A percentile compares a stretch with the other conserved stretches of the same genome.
Conservation (phyloP, 2,329 filamentous ascomycete species). For the Rutstroemia sp. region DNA sequence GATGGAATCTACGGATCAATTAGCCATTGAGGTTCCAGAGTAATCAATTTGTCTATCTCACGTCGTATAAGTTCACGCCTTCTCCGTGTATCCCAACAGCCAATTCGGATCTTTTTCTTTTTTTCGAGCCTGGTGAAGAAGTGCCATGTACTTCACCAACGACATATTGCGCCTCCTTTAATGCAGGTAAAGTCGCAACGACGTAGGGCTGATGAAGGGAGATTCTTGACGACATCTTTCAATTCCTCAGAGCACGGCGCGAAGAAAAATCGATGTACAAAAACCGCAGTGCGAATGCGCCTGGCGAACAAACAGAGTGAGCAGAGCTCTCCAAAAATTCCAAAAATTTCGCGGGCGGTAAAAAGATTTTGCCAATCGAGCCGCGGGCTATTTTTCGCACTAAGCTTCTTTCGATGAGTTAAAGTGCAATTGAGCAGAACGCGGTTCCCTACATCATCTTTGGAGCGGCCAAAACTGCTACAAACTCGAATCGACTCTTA, state of each 20-base stretch:
- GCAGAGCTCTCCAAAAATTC: background rate
- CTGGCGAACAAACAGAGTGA: background rate
- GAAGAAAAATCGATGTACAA: background rate
- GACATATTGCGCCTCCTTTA: constrained; percentile 49
- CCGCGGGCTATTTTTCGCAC: background rate
- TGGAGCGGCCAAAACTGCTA: background rate
- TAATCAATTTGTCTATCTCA: constrained; percentile 29
- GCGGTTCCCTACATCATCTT: constrained; percentile 1
- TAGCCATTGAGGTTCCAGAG: constrained; percentile 4
- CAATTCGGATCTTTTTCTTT: constrained; percentile 56
- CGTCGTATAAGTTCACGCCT: constrained; percentile 59
- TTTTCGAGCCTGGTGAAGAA: constrained; percentile 47
- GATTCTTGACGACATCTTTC: constrained; percentile 38
- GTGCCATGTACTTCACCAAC: constrained; percentile 56
- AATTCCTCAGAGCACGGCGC: background rate
- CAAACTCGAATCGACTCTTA: background rate
- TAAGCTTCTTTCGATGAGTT: background rate
- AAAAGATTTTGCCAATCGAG: constrained; percentile 4
- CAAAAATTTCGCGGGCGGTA: constrained; percentile 13
- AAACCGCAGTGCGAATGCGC: background rate
- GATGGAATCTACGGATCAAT: constrained; percentile 44
- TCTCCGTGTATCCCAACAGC: constrained; percentile 59
- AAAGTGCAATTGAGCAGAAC: constrained; percentile 4
- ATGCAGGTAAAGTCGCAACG: constrained; percentile 50
- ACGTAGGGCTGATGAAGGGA: constrained; percentile 59